Percentiles rank a stretch among this genome's conserved stretches.
Conservation (phyloP, 2,329 filamentous ascomycete species). For the Hypomyces rosellus region DNA sequence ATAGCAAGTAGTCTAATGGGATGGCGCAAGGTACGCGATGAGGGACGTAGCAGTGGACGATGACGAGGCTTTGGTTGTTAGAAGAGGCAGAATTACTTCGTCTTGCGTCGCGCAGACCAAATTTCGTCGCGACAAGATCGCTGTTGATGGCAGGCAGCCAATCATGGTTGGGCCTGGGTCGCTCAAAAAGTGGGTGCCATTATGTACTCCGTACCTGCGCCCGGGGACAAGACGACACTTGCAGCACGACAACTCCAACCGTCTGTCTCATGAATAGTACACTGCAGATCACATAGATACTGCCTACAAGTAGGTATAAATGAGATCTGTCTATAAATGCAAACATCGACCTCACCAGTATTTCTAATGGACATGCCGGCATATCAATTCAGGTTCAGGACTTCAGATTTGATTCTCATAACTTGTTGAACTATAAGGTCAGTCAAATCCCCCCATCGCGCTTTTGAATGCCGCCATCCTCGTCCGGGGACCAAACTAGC, state of each 20-base stretch:
- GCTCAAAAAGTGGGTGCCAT: background rate
- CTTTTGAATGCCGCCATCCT: background rate
- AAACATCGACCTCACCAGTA: no score
- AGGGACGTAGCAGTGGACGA: conserved; percentile 5
- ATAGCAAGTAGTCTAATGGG: background rate
- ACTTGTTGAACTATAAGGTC: background rate
- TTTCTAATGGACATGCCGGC: no score
- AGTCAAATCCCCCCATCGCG: background rate
- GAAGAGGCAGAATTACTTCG: conserved; percentile 7
- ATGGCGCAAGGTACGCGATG: conserved; percentile 4
- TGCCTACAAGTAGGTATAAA: no score
- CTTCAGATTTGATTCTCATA: background rate
- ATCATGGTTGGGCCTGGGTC: conserved; percentile 13
- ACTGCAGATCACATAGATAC: no score
- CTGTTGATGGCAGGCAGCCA: conserved; percentile 15
- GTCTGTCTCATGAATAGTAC: no score
- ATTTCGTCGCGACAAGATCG: conserved; percentile 34
- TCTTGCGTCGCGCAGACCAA: conserved; percentile 22
- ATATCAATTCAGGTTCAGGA: background rate
- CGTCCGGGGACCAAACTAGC: background rate
- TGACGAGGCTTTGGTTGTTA: background rate
- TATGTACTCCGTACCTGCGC: no score
- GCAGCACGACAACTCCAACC: no score
- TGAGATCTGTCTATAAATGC: no score
- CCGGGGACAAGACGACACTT: no score